These are phyloP conservation scores for Carex myosuroides DNA, from an alignment of 176 grass and related monocot species.

Conservation along the genomic window DNA sequence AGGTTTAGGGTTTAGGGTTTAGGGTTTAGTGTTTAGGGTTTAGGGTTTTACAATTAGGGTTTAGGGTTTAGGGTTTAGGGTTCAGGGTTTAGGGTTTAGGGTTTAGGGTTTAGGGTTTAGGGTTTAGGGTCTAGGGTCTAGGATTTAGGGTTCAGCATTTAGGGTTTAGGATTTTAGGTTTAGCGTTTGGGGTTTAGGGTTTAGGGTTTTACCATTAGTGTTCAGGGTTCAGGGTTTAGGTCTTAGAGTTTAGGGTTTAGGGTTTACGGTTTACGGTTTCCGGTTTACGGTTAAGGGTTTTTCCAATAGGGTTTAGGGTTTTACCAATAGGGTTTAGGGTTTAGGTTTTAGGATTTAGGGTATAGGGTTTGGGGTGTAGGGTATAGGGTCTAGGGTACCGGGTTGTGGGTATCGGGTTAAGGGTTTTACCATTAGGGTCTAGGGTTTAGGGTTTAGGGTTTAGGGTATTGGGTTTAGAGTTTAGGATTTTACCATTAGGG, in stretches of 20 bases:
- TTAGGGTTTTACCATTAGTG: too few species aligned
- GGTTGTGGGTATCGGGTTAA: too few species aligned
- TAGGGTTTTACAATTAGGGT: too few species aligned
- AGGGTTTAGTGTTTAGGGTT: too few species aligned
- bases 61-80: background rate
- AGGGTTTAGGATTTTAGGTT: too few species aligned
- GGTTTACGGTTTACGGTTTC: background rate
- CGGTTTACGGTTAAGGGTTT: too few species aligned
- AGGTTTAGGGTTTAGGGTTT: background rate
- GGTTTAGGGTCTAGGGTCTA: conserved; percentile 16
- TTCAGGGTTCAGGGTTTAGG: conserved; percentile 11
- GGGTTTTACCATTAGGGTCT: too few species aligned
- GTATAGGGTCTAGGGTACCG: background rate
- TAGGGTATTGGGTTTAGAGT: background rate
- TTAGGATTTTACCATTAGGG: background rate
- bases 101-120: conserved; percentile 17
- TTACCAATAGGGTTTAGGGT: conserved; percentile 19
- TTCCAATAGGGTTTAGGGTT: conserved; percentile 14
- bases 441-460: background rate
- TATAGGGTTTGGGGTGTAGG: conserved; percentile 3
- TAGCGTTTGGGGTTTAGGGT: too few species aligned
- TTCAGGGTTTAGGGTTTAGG: conserved; percentile 18
- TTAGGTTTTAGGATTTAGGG: conserved; percentile 12
- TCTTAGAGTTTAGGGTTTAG: conserved; percentile 14
- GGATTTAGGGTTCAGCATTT: conserved; percentile 3